phyloP scores from a whole-genome alignment of 1,284 basidiomycete genomes.

The Hortiboletus rubellus region DNA sequence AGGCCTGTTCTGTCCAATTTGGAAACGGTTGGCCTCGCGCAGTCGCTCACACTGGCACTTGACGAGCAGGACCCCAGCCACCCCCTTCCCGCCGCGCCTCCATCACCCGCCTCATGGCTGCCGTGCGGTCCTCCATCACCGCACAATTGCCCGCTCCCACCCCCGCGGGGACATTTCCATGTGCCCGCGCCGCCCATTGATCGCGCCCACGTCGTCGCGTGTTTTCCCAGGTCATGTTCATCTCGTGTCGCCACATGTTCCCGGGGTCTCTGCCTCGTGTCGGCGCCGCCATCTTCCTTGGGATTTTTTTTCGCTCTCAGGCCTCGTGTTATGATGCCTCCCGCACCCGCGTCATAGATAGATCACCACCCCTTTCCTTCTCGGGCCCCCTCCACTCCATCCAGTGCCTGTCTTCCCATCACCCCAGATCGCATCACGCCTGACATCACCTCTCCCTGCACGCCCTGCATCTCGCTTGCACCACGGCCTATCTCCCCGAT shows the following conservation, averaged over 20 bases:
- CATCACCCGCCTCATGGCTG: constrained; percentile 22
- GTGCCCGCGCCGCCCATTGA: constrained; percentile 12
- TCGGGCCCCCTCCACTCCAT: background rate
- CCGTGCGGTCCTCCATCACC: constrained; percentile 10
- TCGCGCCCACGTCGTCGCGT: constrained; percentile 14
- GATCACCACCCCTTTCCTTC: background rate
- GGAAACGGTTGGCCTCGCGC: constrained; percentile 14
- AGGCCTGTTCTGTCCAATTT: constrained; percentile 19
- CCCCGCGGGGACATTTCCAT: constrained; percentile 2
- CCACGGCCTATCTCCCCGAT: background rate
- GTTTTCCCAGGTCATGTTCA: constrained; percentile 17
- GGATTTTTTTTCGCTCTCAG: constrained; percentile 1
- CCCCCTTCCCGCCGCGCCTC: constrained; percentile 21
- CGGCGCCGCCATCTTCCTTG: constrained; percentile 28
- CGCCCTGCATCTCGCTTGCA: constrained; percentile 5
- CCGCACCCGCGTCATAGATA: constrained; percentile 16
- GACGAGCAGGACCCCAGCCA: constrained; percentile 20
- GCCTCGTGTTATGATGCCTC: constrained; percentile 1
- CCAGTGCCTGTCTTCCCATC: constrained; percentile 6
- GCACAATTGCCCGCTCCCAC: constrained; percentile 1
- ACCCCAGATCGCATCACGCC: constrained; percentile 15
- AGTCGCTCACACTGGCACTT: constrained; percentile 10
- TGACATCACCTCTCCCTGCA: constrained; percentile 15
- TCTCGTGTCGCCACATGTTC: constrained; percentile 15
- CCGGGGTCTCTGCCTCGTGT: constrained; percentile 35